phyloP scores from a whole-genome alignment of 176 grass and related monocot genomes.

The Musa troglodytarum region DNA sequence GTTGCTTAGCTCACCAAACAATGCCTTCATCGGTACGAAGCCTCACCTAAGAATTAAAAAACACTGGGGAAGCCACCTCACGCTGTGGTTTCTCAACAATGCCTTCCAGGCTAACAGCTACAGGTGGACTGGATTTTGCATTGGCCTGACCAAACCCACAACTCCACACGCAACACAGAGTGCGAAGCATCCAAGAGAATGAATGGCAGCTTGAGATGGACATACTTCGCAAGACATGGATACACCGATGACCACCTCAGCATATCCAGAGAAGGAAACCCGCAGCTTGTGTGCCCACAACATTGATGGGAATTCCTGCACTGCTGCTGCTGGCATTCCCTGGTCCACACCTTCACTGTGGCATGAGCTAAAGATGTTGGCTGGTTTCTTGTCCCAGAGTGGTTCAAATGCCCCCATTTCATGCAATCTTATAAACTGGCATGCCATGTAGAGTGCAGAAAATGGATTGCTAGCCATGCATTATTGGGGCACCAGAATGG shows the following conservation, averaged over 20 bases:
- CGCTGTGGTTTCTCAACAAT: no score
- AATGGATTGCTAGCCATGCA: no score
- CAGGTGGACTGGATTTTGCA: neutral
- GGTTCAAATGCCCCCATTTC: no score
- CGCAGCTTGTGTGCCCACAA: neutral
- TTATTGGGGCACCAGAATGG: no score
- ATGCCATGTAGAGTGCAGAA: no score
- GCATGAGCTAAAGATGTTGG: no score
- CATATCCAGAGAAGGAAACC: neutral
- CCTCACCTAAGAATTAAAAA: neutral
- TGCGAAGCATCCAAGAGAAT: neutral
- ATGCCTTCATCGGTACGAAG: neutral
- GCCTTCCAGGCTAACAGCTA: neutral
- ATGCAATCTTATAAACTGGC: no score
- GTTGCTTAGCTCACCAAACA: neutral
- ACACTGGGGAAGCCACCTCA: neutral
- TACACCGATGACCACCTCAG: neutral
- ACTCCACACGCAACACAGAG: neutral
- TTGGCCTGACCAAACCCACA: neutral
- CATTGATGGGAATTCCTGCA: neutral
- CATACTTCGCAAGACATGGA: neutral
- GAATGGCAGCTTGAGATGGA: neutral
- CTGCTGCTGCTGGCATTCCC: no score
- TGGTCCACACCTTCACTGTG: no score
- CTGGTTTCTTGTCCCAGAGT: no score